Evolutionary conservation across 495 filamentous ascomycete species (phyloP).

Genomic region (Neurospora sp.): DNA sequence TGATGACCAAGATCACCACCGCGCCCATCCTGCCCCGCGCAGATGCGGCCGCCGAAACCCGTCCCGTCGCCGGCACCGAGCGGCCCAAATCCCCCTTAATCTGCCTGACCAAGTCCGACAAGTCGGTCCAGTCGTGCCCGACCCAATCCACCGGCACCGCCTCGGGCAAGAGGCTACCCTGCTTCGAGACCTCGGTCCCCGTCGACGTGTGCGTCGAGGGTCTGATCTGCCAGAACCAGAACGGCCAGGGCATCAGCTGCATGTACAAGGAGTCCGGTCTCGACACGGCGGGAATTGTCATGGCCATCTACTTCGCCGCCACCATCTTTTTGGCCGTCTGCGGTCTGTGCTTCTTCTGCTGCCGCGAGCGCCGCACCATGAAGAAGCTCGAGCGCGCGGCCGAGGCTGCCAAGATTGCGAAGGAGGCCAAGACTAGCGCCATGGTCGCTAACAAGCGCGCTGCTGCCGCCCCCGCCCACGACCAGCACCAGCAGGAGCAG

Average conservation of each 20-base stretch:
- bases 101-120: constrained; percentile 29
- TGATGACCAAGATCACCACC: not conserved
- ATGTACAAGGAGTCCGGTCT: constrained; percentile 31
- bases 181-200: constrained; percentile 25
- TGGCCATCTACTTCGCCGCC: constrained; percentile 31
- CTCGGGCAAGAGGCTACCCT: constrained; percentile 23
- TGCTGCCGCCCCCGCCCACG: not conserved
- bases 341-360: constrained; percentile 31
- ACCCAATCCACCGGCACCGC: constrained; percentile 22
- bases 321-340: constrained; percentile 19
- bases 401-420: constrained; percentile 26
- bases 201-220: constrained; percentile 31
- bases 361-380: constrained; percentile 26
- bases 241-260: constrained; percentile 28
- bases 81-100: constrained; percentile 9
- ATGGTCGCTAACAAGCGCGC: constrained; percentile 17
- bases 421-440: constrained; percentile 20
- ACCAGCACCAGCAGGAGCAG: not conserved
- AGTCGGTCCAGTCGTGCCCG: constrained; percentile 26
- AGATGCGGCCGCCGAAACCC: not conserved
- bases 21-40: not conserved
- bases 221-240: constrained; percentile 32
- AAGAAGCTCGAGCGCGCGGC: constrained; percentile 21
- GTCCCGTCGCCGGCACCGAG: not conserved
- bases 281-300: constrained; percentile 27